Evolutionary conservation across 2,329 filamentous ascomycete species (phyloP).

Genomic region (Blastomyces parvus): DNA sequence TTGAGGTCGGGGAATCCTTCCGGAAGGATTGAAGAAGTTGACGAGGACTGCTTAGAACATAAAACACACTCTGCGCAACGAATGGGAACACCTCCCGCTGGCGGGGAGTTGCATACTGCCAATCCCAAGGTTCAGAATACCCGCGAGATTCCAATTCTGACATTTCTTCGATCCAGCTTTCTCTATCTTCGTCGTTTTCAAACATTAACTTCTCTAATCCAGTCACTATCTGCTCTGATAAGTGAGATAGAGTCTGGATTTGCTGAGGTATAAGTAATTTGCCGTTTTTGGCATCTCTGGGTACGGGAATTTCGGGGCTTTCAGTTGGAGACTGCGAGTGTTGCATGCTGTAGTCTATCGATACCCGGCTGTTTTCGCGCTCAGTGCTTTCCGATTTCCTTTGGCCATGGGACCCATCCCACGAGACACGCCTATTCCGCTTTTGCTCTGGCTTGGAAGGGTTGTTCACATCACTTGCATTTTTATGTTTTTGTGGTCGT

Average conservation of each 20-base stretch:
- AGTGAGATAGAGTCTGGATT: conserved; percentile 19
- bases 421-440: conserved; percentile 29
- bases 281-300: neutral
- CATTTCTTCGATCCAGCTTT: conserved; percentile 32
- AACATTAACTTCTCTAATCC: conserved; percentile 30
- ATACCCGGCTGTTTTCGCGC: conserved; percentile 10
- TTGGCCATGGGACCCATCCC: conserved; percentile 31
- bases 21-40: conserved; percentile 36
- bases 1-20: conserved; percentile 11
- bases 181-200: conserved; percentile 28
- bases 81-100: conserved; percentile 34
- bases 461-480: conserved; percentile 21
- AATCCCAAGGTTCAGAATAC: conserved; percentile 30
- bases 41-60: conserved; percentile 32
- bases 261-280: neutral
- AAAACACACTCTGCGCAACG: conserved; percentile 37
- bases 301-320: neutral
- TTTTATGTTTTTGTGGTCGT: conserved; percentile 32
- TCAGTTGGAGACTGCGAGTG: neutral
- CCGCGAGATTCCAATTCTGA: conserved; percentile 29
- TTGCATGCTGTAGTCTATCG: conserved; percentile 1
- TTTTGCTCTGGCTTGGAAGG: conserved; percentile 19
- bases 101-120: conserved; percentile 29
- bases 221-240: conserved; percentile 31
- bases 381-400: conserved; percentile 21